These are phyloP conservation scores for Aureobasidium sp. DNA, from an alignment of 2,329 filamentous ascomycete species.

Conservation along the genomic window DNA sequence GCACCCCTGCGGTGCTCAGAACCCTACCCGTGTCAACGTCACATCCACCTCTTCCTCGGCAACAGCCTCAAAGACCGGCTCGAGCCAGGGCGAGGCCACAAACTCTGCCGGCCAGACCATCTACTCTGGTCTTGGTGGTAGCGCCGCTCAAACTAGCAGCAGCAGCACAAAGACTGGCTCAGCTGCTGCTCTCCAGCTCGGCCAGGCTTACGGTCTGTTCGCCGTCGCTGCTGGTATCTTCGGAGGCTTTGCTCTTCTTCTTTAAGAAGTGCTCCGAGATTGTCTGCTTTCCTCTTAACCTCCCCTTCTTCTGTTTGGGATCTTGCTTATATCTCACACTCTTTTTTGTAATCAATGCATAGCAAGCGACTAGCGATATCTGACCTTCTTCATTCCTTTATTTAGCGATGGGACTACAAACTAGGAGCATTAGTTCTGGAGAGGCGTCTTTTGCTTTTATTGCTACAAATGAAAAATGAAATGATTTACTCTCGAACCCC, in stretches of 20 bases:
- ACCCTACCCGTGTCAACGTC: conserved; percentile 54
- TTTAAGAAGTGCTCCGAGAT: conserved; percentile 20
- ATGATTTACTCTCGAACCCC: background rate
- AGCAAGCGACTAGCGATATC: conserved; percentile 12
- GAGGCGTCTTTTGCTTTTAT: background rate
- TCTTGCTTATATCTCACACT: background rate
- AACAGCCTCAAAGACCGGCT: conserved; percentile 32
- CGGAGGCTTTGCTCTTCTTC: conserved; percentile 47
- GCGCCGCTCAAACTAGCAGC: conserved; percentile 18
- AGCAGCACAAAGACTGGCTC: conserved; percentile 22
- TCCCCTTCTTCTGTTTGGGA: background rate
- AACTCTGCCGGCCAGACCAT: conserved; percentile 31
- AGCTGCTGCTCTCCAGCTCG: conserved; percentile 43
- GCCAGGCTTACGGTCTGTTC: conserved; percentile 50
- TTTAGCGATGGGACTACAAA: background rate
- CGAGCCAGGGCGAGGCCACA: conserved; percentile 16
- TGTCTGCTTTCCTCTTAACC: conserved; percentile 5
- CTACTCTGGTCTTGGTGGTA: conserved; percentile 37
- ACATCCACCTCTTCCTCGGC: conserved; percentile 44
- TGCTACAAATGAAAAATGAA: background rate
- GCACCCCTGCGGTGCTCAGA: conserved; percentile 64
- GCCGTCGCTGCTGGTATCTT: conserved; percentile 49
- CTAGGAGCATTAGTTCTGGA: background rate
- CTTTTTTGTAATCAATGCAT: conserved; percentile 5
- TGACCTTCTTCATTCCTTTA: background rate